Evolutionary conservation across 345 rosid species (phyloP).

Genomic region (Rhodomyrtus tomentosa): DNA sequence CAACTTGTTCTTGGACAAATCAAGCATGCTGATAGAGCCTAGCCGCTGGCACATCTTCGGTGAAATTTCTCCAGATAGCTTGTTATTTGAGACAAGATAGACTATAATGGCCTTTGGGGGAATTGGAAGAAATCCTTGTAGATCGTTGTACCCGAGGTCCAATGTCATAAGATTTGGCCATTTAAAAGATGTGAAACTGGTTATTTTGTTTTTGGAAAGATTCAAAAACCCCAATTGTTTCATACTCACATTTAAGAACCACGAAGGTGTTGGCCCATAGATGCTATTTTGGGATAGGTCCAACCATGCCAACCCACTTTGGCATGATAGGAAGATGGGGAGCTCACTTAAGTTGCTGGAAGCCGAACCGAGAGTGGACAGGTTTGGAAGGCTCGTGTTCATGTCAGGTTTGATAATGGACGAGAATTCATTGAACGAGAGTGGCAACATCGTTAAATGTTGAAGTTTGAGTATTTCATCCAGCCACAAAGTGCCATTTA

Average conservation of each 20-base stretch:
- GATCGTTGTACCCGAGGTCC: neutral
- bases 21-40: neutral
- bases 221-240: accelerated
- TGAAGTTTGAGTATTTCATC: neutral
- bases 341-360: slow-evolving; percentile 11
- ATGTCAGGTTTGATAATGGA: neutral
- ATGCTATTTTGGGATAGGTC: slow-evolving; percentile 6
- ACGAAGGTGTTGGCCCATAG: slow-evolving; percentile 1
- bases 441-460: neutral
- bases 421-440: slow-evolving; percentile 1
- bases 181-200: neutral
- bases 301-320: neutral
- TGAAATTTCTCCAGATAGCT: neutral
- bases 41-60: neutral
- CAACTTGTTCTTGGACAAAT: slow-evolving; percentile 1
- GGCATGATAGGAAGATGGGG: slow-evolving; percentile 5
- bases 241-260: neutral
- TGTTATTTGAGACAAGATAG: neutral
- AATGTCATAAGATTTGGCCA: neutral
- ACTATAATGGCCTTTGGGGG: neutral
- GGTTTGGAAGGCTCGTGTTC: neutral
- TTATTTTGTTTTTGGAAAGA: neutral
- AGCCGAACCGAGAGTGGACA: neutral
- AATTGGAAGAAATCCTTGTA: neutral
- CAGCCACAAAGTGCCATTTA: slow-evolving; percentile 3